A percentile compares a stretch with the other conserved stretches of the same genome.
phyloP scores from a whole-genome alignment of 2,329 filamentous ascomycete species.

The Fusarium tjaetaba region DNA sequence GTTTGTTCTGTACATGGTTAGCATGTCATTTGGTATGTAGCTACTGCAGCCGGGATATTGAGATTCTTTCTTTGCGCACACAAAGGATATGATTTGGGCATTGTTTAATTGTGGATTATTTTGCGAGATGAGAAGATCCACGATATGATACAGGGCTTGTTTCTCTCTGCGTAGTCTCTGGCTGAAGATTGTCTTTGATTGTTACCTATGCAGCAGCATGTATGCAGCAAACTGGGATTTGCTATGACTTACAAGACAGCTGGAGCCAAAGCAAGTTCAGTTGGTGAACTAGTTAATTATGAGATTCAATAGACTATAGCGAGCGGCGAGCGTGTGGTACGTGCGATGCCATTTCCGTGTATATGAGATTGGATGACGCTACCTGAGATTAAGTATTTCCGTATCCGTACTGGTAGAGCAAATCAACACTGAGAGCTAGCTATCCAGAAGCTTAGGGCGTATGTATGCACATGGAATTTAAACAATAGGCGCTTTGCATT shows the following conservation, averaged over 20 bases:
- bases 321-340: conserved; percentile 14
- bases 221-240: background rate
- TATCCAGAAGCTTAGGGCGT: background rate
- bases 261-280: conserved; percentile 1
- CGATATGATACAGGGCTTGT: background rate
- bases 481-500: background rate
- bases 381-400: conserved; percentile 3
- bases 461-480: background rate
- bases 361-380: conserved; percentile 10
- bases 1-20: conserved; percentile 9
- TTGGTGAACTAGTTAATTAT: background rate
- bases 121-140: background rate
- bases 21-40: background rate
- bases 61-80: conserved; percentile 1
- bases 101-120: background rate
- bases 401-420: background rate
- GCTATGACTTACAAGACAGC: background rate
- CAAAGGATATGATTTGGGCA: background rate
- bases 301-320: background rate
- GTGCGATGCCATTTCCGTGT: conserved; percentile 19
- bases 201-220: background rate
- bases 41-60: conserved; percentile 11
- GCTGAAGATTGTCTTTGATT: background rate
- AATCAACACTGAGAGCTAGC: too few species aligned
- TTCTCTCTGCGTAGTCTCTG: background rate